These are phyloP conservation scores for Neurospora sp. DNA, from an alignment of 495 filamentous ascomycete genomes.

Conservation along the genomic window DNA sequence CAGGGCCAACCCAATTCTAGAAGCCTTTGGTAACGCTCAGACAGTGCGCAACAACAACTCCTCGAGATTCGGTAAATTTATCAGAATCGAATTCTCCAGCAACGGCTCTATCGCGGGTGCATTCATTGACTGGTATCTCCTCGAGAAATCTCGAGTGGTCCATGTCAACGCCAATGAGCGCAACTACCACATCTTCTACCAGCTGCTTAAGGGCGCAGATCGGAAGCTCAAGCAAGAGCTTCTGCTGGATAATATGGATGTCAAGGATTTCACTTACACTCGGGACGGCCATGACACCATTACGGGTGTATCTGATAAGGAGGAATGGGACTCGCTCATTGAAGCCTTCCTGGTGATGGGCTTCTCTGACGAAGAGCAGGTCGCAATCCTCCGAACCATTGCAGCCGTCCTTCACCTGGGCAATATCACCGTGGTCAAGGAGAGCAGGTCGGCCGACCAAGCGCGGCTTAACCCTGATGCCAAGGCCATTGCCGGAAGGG, in stretches of 20 bases:
- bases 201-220: conserved; percentile 79
- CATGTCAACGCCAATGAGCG: conserved; percentile 75
- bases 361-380: conserved; percentile 78
- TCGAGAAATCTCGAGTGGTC: conserved; percentile 95
- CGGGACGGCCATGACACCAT: conserved; percentile 84
- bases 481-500: conserved; percentile 57
- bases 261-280: conserved; percentile 87
- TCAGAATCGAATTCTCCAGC: conserved; percentile 88
- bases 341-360: conserved; percentile 95
- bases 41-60: conserved; percentile 98
- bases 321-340: conserved; percentile 82
- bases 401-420: conserved; percentile 90
- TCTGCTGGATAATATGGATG: conserved; percentile 57
- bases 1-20: conserved; percentile 92
- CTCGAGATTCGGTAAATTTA: conserved; percentile 98
- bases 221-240: conserved; percentile 61
- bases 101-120: conserved; percentile 89
- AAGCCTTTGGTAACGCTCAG: conserved; percentile 97
- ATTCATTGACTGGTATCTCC: conserved; percentile 95
- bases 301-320: conserved; percentile 76
- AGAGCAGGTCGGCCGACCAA: conserved; percentile 84
- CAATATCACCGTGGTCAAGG: conserved; percentile 79
- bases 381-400: conserved; percentile 72
- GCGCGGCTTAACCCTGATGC: conserved; percentile 69
- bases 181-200: conserved; percentile 98